Percentiles rank a stretch among this genome's conserved stretches.
Evolutionary conservation across 176 grass and related monocot species (phyloP).

Genomic region (Eleusine indica): DNA sequence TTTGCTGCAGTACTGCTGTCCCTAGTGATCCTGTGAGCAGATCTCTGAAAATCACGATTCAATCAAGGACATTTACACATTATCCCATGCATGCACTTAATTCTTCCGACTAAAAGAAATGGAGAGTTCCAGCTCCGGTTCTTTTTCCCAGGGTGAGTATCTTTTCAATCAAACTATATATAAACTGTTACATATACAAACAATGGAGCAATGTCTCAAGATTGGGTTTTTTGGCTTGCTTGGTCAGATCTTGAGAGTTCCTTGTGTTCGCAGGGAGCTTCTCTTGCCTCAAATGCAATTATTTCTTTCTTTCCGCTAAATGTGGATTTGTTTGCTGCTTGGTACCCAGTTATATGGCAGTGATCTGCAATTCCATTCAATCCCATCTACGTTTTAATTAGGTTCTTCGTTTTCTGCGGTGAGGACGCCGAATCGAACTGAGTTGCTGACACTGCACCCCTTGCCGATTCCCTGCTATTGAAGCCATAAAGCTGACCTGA

Average conservation of each 20-base stretch:
- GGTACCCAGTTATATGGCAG: background rate
- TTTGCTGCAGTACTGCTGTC: conserved; percentile 15
- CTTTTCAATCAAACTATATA: background rate
- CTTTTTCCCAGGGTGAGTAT: conserved; percentile 43
- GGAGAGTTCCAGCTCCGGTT: conserved; percentile 55
- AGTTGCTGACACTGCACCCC: background rate
- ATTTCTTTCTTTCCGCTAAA: background rate
- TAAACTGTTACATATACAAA: too few species aligned
- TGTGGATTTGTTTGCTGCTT: background rate
- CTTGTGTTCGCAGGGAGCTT: background rate
- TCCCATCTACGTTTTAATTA: background rate
- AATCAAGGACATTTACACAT: conserved; percentile 34
- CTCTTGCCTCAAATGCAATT: background rate
- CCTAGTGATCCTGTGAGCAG: conserved; percentile 34
- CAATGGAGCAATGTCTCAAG: too few species aligned
- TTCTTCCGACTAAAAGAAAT: conserved; percentile 51
- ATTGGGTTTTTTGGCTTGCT: background rate
- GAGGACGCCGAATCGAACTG: background rate
- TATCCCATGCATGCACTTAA: conserved; percentile 36
- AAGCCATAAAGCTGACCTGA: background rate
- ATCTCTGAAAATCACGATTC: conserved; percentile 15
- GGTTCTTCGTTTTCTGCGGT: background rate
- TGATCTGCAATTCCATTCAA: background rate
- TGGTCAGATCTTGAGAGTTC: background rate
- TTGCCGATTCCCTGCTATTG: background rate